Conservation (phyloP, 257 asterid species). For the Handroanthus guayacan region DNA sequence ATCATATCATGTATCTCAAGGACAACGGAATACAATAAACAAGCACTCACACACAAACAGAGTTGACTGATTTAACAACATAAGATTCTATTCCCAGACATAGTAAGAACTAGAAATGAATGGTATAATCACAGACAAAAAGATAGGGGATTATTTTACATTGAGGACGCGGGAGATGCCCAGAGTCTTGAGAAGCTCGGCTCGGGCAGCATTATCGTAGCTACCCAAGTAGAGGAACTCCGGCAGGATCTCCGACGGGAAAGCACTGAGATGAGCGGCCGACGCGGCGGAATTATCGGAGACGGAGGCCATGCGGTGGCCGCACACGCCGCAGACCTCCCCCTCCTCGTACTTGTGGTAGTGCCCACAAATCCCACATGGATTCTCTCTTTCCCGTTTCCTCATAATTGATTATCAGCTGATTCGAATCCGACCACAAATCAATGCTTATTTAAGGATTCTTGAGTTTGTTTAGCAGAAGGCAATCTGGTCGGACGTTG, state of each 20-base stretch:
- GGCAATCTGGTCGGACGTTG: neutral
- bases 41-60: neutral
- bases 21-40: neutral
- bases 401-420: constrained; percentile 55
- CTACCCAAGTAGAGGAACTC: constrained; percentile 92
- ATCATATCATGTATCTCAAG: neutral
- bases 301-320: constrained; percentile 74
- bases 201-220: constrained; percentile 91
- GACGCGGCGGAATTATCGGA: constrained; percentile 49
- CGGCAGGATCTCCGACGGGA: constrained; percentile 93
- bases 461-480: neutral
- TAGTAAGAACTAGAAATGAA: neutral
- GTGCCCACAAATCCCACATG: constrained; percentile 90
- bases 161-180: constrained; percentile 92
- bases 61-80: neutral
- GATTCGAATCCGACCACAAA: constrained; percentile 23
- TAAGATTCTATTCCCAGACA: neutral
- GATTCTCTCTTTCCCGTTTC: constrained; percentile 92
- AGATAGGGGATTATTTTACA: constrained; percentile 43
- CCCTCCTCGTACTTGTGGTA: constrained; percentile 96
- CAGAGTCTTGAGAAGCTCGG: constrained; percentile 88
- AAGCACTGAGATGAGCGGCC: constrained; percentile 72
- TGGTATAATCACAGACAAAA: neutral
- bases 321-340: constrained; percentile 86
- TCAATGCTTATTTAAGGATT: neutral